Conservation (phyloP, 495 filamentous ascomycete genomes). For the Penicillium goetzii region DNA sequence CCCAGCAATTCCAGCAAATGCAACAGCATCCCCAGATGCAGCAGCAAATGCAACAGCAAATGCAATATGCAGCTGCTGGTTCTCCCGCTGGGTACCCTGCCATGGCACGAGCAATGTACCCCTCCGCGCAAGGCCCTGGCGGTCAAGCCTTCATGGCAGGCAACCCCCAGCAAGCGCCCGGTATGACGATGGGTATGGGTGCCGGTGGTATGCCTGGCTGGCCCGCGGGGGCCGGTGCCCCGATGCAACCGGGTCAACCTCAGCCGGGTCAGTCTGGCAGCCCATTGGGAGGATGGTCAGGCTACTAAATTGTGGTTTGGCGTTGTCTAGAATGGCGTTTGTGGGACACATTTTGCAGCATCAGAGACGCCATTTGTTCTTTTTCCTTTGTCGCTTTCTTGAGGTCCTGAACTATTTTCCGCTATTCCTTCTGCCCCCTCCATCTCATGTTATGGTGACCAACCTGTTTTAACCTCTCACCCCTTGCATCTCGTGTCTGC, state of each 20-base stretch:
- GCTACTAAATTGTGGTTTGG: slow-evolving; percentile 40
- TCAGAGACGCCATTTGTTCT: slow-evolving; percentile 22
- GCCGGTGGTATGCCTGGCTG: slow-evolving; percentile 47
- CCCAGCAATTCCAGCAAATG: slow-evolving; percentile 50
- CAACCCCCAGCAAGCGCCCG: slow-evolving; percentile 43
- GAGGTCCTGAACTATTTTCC: background rate
- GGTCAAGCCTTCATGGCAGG: slow-evolving; percentile 48
- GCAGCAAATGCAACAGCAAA: slow-evolving; percentile 50
- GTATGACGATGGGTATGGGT: slow-evolving; percentile 47
- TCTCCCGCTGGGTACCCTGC: slow-evolving; percentile 41
- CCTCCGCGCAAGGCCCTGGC: slow-evolving; percentile 42
- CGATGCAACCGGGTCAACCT: slow-evolving; percentile 50
- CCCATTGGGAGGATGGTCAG: slow-evolving; percentile 49
- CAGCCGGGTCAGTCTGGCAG: slow-evolving; percentile 50
- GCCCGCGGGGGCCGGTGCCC: slow-evolving; percentile 39
- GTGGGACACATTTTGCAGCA: slow-evolving; percentile 17
- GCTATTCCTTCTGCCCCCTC: slow-evolving; percentile 24
- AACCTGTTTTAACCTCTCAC: slow-evolving; percentile 11
- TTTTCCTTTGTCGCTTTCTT: slow-evolving; percentile 23
- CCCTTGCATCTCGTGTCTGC: slow-evolving; percentile 36
- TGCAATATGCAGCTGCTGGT: slow-evolving; percentile 46
- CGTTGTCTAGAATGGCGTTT: slow-evolving; percentile 41
- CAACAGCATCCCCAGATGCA: slow-evolving; percentile 60
- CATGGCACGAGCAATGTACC: slow-evolving; percentile 49
- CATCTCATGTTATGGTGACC: slow-evolving; percentile 15